These are phyloP conservation scores for Lagerstroemia speciosa DNA, from an alignment of 345 rosid genomes.

Conservation along the genomic window DNA sequence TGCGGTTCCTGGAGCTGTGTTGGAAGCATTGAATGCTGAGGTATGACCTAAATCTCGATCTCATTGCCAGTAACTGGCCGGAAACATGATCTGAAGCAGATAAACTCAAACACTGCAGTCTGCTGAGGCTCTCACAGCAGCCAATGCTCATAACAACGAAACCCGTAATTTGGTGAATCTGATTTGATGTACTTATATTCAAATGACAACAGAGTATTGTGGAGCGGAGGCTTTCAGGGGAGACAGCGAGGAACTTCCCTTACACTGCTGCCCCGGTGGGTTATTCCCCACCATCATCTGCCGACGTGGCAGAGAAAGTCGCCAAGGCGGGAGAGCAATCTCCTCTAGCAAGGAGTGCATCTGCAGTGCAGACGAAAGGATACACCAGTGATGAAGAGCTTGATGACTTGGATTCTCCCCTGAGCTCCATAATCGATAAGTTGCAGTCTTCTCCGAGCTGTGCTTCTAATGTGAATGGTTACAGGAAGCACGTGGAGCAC, in stretches of 20 bases:
- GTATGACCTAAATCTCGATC: conserved; percentile 23
- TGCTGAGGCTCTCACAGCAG: too few species aligned
- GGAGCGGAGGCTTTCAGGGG: conserved; percentile 50
- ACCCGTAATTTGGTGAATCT: too few species aligned
- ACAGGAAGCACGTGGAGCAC: conserved; percentile 16
- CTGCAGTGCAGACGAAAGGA: conserved; percentile 76
- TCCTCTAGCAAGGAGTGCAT: conserved; percentile 43
- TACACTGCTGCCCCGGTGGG: conserved; percentile 55
- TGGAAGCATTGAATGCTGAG: conserved; percentile 86
- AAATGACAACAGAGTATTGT: conserved; percentile 37
- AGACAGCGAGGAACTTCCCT: conserved; percentile 50
- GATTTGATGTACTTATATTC: not conserved
- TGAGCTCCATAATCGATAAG: conserved; percentile 46
- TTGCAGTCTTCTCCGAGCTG: conserved; percentile 23
- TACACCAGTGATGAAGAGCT: conserved; percentile 89
- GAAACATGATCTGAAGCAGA: not conserved
- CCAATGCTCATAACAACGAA: too few species aligned
- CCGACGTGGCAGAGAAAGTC: conserved; percentile 52
- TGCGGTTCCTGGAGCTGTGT: conserved; percentile 76
- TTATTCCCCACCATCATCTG: conserved; percentile 54
- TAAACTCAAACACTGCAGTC: not conserved
- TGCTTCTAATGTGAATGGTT: conserved; percentile 19
- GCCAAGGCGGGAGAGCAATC: conserved; percentile 39
- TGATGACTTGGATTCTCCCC: conserved; percentile 74
- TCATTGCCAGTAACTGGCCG: not conserved